A percentile compares a stretch with the other conserved stretches of the same genome.
Conservation (phyloP, 805 yeast genomes). For the Monosporozyma aerobia region DNA sequence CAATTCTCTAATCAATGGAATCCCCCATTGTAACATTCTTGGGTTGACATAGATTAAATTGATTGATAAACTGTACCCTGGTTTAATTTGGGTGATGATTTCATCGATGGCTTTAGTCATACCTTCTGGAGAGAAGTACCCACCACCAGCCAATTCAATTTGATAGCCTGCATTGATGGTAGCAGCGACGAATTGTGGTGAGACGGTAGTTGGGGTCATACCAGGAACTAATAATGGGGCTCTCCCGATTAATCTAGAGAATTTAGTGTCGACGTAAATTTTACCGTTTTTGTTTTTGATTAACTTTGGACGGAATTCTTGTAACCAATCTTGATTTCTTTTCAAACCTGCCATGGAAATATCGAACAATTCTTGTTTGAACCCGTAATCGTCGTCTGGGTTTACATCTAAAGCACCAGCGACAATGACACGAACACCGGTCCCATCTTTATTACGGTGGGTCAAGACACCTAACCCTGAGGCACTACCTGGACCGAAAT, state of each 20-base stretch:
- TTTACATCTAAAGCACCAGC: conserved; percentile 81
- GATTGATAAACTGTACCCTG: conserved; percentile 86
- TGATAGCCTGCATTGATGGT: conserved; percentile 94
- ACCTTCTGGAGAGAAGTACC: conserved; percentile 68
- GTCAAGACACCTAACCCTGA: conserved; percentile 95
- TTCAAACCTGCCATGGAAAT: conserved; percentile 53
- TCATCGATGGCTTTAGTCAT: conserved; percentile 70
- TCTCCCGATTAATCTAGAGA: conserved; percentile 82
- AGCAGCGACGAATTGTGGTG: conserved; percentile 88
- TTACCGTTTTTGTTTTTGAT: conserved; percentile 66
- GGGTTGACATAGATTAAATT: conserved; percentile 96
- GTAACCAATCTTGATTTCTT: conserved; percentile 85
- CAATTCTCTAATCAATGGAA: conserved; percentile 83
- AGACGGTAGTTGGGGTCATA: conserved; percentile 97
- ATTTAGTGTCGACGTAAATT: conserved; percentile 84
- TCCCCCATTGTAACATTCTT: conserved; percentile 97
- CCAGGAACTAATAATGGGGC: conserved; percentile 98
- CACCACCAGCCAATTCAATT: conserved; percentile 98
- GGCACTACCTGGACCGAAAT: conserved; percentile 98
- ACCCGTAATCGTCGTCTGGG: conserved; percentile 80
- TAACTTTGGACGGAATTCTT: conserved; percentile 79
- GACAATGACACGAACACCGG: conserved; percentile 88
- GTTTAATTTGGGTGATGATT: conserved; percentile 58
- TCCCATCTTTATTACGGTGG: conserved; percentile 96
- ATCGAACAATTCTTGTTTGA: conserved; percentile 90